Evolutionary conservation across 2,329 filamentous ascomycete species (phyloP).

Genomic region (Chrysosporium queenslandicum): DNA sequence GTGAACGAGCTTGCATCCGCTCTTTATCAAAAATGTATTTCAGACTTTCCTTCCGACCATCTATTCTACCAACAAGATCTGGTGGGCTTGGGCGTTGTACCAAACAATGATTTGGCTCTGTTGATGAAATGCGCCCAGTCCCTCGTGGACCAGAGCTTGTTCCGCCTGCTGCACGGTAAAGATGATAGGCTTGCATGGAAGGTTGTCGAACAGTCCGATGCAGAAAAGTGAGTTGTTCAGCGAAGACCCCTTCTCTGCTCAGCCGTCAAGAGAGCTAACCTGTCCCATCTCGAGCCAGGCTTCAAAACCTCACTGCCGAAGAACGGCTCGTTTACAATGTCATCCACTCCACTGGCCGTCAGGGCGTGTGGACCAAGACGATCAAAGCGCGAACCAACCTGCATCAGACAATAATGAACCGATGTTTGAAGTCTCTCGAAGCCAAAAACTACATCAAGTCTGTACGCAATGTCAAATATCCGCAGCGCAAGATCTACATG

Average conservation of each 20-base stretch:
- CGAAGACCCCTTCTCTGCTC: not conserved
- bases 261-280: conserved; percentile 9
- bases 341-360: conserved; percentile 74
- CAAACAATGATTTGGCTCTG: conserved; percentile 34
- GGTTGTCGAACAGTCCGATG: conserved; percentile 40
- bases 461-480: conserved; percentile 85
- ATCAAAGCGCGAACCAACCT: conserved; percentile 72
- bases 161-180: conserved; percentile 37
- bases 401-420: conserved; percentile 72
- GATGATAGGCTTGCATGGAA: conserved; percentile 40
- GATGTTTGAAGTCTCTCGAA: conserved; percentile 74
- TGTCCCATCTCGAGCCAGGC: conserved; percentile 21
- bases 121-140: conserved; percentile 38
- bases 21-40: conserved; percentile 38
- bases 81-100: conserved; percentile 34
- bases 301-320: conserved; percentile 47
- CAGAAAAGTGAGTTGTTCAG: conserved; percentile 36
- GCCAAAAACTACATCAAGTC: conserved; percentile 71
- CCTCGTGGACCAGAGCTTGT: conserved; percentile 39
- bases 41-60: conserved; percentile 33
- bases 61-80: conserved; percentile 41
- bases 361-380: conserved; percentile 84
- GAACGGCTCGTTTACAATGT: conserved; percentile 80
- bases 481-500: conserved; percentile 93
- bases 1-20: conserved; percentile 34